Conservation (phyloP, 176 grass and related monocot genomes). For the Rhynchospora pubera region DNA sequence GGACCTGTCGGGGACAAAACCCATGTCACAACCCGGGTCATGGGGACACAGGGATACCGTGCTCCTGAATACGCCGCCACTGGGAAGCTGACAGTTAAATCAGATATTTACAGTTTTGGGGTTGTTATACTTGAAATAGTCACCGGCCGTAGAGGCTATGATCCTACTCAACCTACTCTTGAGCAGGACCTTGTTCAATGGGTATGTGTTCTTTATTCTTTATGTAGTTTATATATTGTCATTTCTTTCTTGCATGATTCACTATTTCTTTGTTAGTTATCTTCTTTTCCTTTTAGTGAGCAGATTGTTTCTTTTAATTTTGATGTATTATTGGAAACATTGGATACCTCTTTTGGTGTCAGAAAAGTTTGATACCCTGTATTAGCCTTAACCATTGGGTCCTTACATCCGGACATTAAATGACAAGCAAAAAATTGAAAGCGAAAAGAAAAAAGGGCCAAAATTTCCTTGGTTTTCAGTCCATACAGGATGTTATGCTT, state of each 20-base stretch:
- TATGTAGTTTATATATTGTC: neutral
- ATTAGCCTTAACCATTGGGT: neutral
- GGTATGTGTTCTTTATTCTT: constrained; percentile 41
- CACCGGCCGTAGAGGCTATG: constrained; percentile 63
- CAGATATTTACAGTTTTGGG: constrained; percentile 82
- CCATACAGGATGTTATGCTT: neutral
- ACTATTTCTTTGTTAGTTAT: neutral
- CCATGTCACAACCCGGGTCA: constrained; percentile 77
- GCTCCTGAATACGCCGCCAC: constrained; percentile 71
- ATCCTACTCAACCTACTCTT: constrained; percentile 37
- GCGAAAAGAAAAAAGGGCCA: neutral
- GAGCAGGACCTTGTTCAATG: constrained; percentile 61
- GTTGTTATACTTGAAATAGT: constrained; percentile 70
- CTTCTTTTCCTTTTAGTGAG: neutral
- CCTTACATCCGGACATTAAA: neutral
- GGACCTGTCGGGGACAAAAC: constrained; percentile 71
- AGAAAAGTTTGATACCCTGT: neutral
- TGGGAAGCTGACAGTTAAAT: constrained; percentile 63
- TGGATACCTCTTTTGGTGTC: neutral
- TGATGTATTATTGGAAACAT: neutral
- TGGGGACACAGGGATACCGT: constrained; percentile 81
- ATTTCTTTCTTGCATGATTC: neutral
- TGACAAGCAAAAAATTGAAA: neutral
- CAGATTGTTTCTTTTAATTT: neutral
- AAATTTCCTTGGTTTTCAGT: neutral